Evolutionary conservation across 2,329 filamentous ascomycete genomes (phyloP).

Genomic region (Exophiala alcalophila): DNA sequence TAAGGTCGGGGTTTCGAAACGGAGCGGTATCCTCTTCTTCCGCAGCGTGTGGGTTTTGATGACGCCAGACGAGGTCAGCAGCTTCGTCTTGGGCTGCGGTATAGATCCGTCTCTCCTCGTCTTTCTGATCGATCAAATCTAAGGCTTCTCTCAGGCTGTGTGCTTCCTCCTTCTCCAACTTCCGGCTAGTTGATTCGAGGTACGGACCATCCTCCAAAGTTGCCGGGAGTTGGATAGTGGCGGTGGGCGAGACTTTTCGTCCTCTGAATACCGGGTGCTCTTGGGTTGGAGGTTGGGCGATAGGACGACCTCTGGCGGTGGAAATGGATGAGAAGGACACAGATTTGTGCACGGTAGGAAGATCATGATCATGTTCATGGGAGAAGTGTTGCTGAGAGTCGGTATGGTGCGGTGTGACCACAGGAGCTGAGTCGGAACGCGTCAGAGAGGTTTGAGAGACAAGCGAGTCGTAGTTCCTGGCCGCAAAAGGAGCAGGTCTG

Average conservation of each 20-base stretch:
- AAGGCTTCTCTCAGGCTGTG: conserved; percentile 55
- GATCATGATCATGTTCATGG: conserved; percentile 2
- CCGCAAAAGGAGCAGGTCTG: conserved; percentile 51
- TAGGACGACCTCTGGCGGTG: conserved; percentile 35
- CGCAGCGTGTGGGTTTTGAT: conserved; percentile 53
- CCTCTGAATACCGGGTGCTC: conserved; percentile 33
- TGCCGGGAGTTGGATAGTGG: conserved; percentile 33
- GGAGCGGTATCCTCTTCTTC: conserved; percentile 49
- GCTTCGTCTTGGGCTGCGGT: conserved; percentile 61
- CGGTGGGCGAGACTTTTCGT: conserved; percentile 39
- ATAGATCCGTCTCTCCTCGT: conserved; percentile 53
- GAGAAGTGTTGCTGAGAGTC: too few species aligned
- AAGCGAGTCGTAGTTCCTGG: conserved; percentile 16
- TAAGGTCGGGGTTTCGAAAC: conserved; percentile 45
- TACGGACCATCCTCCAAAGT: conserved; percentile 47
- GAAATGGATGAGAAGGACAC: conserved; percentile 15
- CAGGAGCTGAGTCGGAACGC: conserved; percentile 29
- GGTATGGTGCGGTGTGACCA: not conserved
- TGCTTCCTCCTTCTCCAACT: conserved; percentile 59
- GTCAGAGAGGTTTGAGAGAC: conserved; percentile 16
- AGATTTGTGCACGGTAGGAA: conserved; percentile 15
- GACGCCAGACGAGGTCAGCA: conserved; percentile 62
- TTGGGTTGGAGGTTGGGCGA: conserved; percentile 39
- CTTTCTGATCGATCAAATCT: conserved; percentile 57
- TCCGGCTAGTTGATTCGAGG: conserved; percentile 53